Conservation (phyloP, 352 stramenopile genomes). For the Phytopythium helicoides region DNA sequence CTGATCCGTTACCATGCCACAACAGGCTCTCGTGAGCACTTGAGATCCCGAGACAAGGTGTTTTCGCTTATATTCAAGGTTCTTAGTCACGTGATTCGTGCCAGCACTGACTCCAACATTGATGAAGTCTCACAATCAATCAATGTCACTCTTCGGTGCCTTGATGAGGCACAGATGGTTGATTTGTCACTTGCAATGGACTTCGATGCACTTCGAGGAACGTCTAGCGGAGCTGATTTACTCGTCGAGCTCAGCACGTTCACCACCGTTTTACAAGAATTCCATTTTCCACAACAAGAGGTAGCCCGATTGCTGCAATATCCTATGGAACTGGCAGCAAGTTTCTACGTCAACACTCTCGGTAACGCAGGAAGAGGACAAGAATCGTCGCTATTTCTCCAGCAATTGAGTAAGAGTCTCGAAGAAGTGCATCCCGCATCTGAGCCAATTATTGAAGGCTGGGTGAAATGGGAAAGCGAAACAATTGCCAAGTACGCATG, state of each 20-base stretch:
- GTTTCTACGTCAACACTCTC: conserved; percentile 33
- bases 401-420: not conserved
- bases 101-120: not conserved
- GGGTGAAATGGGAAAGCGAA: not conserved
- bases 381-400: conserved; percentile 3
- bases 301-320: conserved; percentile 36
- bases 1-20: conserved; percentile 14
- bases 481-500: not conserved
- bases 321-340: conserved; percentile 39
- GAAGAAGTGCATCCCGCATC: not conserved
- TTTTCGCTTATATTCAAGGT: conserved; percentile 17
- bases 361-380: not conserved
- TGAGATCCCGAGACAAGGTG: not conserved
- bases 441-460: not conserved
- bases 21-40: conserved; percentile 9
- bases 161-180: conserved; percentile 22
- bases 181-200: conserved; percentile 30
- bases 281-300: not conserved
- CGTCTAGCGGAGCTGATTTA: too few relatives aligned
- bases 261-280: too few relatives aligned
- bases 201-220: too few relatives aligned
- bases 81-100: not conserved
- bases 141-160: not conserved
- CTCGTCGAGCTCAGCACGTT: too few relatives aligned
- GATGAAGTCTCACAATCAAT: too few relatives aligned